A percentile compares a stretch with the other conserved stretches of the same genome.
phyloP scores from a whole-genome alignment of 306 rosid species.

The Vachellia pachyceras region DNA sequence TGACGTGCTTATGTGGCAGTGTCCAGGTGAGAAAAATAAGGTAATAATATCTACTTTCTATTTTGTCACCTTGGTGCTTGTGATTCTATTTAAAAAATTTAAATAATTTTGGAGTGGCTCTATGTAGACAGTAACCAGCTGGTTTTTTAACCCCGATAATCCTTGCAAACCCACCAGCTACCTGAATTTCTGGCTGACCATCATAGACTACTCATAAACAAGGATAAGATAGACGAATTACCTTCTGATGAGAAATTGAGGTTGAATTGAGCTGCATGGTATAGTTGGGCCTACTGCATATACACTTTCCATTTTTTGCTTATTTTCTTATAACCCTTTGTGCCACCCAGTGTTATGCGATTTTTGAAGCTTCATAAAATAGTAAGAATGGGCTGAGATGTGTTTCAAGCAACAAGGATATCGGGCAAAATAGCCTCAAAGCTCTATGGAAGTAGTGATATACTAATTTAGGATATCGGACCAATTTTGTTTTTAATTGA shows the following conservation, averaged over 20 bases:
- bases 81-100: constrained; percentile 5
- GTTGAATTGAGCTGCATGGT: neutral
- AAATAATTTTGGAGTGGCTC: constrained; percentile 5
- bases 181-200: neutral
- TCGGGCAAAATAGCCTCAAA: neutral
- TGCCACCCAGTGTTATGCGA: neutral
- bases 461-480: no score
- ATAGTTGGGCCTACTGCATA: no score
- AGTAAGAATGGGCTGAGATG: neutral
- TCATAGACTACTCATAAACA: neutral
- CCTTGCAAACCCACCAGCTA: constrained; percentile 2
- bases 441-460: neutral
- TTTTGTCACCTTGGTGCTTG: constrained; percentile 4
- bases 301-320: neutral
- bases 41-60: constrained; percentile 38
- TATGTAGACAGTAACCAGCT: neutral
- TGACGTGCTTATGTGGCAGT: constrained; percentile 80
- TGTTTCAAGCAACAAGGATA: no score
- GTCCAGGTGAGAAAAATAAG: constrained; percentile 84
- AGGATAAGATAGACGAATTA: neutral
- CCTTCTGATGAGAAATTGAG: neutral
- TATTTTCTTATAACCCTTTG: no score
- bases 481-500: no score
- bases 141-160: neutral
- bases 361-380: neutral